Conservation (phyloP, 2,329 filamentous ascomycete genomes). For the Thelonectria blattea region DNA sequence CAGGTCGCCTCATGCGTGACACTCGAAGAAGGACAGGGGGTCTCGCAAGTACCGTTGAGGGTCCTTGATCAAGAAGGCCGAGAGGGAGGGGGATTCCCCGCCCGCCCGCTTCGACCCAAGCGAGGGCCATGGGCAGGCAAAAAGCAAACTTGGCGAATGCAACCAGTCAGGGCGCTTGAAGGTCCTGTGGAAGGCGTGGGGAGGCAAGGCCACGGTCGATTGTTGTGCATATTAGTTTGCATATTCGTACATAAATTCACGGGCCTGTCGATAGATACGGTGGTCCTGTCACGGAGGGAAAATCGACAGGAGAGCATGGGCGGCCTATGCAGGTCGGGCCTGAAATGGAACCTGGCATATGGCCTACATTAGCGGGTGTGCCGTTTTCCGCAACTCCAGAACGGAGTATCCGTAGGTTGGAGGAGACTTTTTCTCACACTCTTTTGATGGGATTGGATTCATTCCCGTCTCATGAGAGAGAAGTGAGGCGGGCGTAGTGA, state of each 20-base stretch:
- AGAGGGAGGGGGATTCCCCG: no score
- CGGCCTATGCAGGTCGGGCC: slow-evolving; percentile 7
- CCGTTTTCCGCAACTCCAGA: slow-evolving; percentile 7
- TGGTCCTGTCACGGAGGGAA: slow-evolving; percentile 8
- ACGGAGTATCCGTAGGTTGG: no score
- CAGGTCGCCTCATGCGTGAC: slow-evolving; percentile 1
- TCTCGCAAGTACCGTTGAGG: slow-evolving; percentile 5
- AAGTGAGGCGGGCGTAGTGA: neutral
- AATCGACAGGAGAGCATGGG: neutral
- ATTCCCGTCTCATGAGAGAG: neutral
- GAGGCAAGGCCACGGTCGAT: neutral
- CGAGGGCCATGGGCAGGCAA: neutral
- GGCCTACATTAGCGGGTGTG: slow-evolving; percentile 4
- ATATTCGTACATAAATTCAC: neutral
- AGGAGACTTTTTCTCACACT: no score
- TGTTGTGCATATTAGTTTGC: neutral
- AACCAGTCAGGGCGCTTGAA: neutral
- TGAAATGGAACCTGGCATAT: slow-evolving; percentile 14
- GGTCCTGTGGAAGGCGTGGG: neutral
- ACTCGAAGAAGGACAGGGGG: neutral
- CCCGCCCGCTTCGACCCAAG: neutral
- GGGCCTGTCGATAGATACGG: no score
- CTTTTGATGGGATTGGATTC: no score
- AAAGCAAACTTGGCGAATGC: no score
- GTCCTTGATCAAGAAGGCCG: neutral